phyloP scores from a whole-genome alignment of 2,329 filamentous ascomycete genomes.

The Purpureocillium lavendulum region DNA sequence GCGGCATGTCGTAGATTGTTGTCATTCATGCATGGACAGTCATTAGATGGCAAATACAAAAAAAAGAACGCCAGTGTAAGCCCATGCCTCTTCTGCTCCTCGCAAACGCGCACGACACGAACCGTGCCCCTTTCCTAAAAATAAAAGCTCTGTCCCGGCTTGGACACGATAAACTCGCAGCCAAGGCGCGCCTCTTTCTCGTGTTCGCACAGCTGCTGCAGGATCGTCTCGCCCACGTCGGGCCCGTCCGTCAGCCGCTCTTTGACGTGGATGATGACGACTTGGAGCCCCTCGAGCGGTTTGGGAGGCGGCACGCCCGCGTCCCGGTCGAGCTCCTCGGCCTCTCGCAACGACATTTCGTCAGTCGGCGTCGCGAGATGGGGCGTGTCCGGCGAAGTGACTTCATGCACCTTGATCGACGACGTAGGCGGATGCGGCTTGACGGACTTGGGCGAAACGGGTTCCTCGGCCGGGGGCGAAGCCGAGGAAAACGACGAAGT shows the following conservation, averaged over 20 bases:
- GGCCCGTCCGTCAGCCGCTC: slow-evolving; percentile 70
- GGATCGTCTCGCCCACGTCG: slow-evolving; percentile 55
- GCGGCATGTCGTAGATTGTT: background rate
- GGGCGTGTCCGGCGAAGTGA: slow-evolving; percentile 23
- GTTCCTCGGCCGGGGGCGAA: slow-evolving; percentile 25
- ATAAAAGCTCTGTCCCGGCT: slow-evolving; percentile 52
- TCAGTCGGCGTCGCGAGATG: slow-evolving; percentile 38
- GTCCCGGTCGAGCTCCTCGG: slow-evolving; percentile 18
- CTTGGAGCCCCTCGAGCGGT: slow-evolving; percentile 63
- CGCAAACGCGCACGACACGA: too few relatives aligned
- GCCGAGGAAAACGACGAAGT: too few relatives aligned
- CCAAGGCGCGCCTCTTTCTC: slow-evolving; percentile 61
- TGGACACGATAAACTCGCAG: slow-evolving; percentile 70
- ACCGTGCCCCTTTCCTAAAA: too few relatives aligned
- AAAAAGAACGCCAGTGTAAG: too few relatives aligned
- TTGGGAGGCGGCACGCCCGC: slow-evolving; percentile 13
- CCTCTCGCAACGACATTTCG: slow-evolving; percentile 33
- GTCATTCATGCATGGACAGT: slow-evolving; percentile 3
- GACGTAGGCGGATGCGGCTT: slow-evolving; percentile 14
- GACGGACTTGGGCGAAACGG: slow-evolving; percentile 44
- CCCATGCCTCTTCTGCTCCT: background rate
- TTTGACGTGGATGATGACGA: slow-evolving; percentile 93
- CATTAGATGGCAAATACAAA: background rate
- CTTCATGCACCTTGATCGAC: slow-evolving; percentile 1
- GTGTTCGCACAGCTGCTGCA: slow-evolving; percentile 58